Percentiles rank a stretch among this genome's conserved stretches.
These are phyloP conservation scores for Suillus sp. DNA, from an alignment of 768 basidiomycete genomes.

Conservation along the genomic window DNA sequence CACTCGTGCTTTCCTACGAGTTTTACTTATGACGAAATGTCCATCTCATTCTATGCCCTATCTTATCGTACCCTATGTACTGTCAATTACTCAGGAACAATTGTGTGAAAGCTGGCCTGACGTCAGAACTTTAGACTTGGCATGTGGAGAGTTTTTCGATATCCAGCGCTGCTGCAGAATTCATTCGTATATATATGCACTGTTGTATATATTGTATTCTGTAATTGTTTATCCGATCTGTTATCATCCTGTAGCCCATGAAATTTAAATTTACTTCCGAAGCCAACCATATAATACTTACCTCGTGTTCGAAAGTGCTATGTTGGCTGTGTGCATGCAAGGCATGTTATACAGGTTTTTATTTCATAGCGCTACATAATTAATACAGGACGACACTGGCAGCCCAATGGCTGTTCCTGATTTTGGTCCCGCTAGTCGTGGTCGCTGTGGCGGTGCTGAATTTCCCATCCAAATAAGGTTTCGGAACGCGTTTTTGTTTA, in stretches of 20 bases:
- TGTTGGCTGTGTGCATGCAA: neutral
- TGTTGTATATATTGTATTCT: neutral
- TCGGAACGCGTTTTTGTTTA: constrained; percentile 5
- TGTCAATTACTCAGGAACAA: neutral
- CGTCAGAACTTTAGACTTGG: neutral
- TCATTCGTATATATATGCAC: neutral
- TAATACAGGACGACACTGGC: neutral
- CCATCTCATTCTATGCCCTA: neutral
- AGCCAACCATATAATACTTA: neutral
- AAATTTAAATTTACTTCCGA: neutral
- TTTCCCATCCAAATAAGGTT: constrained; percentile 15
- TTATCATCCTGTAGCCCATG: neutral
- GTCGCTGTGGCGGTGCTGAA: constrained; percentile 15
- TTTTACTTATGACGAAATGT: constrained; percentile 2
- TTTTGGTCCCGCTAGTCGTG: neutral
- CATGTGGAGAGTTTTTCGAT: neutral
- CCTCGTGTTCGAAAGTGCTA: neutral
- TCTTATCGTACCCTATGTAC: constrained; percentile 6
- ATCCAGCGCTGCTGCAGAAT: too few species aligned
- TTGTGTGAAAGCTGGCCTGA: neutral
- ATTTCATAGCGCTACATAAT: neutral
- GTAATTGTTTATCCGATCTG: neutral
- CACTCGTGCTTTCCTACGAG: constrained; percentile 8
- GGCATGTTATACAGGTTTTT: neutral
- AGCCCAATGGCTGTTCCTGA: neutral